Conservation (phyloP, 116 monocot genomes). For the Phalaenopsis hybrid region DNA sequence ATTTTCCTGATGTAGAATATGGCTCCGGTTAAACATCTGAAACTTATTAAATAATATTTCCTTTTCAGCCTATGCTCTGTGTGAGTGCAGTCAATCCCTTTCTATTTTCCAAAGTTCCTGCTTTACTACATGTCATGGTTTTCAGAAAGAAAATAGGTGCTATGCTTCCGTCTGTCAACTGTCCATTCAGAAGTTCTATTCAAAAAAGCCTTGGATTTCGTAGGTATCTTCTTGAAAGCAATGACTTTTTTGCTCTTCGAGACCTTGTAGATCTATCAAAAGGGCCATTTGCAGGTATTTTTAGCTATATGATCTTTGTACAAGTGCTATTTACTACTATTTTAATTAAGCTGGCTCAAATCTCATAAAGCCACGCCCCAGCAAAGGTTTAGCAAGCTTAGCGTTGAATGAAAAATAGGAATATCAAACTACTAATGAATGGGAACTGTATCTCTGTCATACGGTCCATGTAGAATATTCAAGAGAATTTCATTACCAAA, state of each 20-base stretch:
- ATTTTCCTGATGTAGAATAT: neutral
- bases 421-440: neutral
- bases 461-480: neutral
- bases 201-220: conserved; percentile 63
- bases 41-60: conserved; percentile 4
- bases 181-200: conserved; percentile 67
- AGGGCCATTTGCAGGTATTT: conserved; percentile 85
- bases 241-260: conserved; percentile 87
- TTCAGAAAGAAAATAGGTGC: conserved; percentile 79
- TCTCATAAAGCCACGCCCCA: neutral
- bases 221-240: conserved; percentile 71
- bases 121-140: conserved; percentile 69
- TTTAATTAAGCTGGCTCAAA: neutral
- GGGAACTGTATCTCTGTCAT: neutral
- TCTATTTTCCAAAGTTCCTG: conserved; percentile 81
- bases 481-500: neutral
- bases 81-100: conserved; percentile 92
- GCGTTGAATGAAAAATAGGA: neutral
- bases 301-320: neutral
- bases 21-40: neutral
- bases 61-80: conserved; percentile 89
- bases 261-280: conserved; percentile 96
- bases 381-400: neutral
- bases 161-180: conserved; percentile 69
- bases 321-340: neutral